Base-by-base conservation (phyloP, 2,329 filamentous ascomycete genomes). In the Trichoderma sp. region DNA sequence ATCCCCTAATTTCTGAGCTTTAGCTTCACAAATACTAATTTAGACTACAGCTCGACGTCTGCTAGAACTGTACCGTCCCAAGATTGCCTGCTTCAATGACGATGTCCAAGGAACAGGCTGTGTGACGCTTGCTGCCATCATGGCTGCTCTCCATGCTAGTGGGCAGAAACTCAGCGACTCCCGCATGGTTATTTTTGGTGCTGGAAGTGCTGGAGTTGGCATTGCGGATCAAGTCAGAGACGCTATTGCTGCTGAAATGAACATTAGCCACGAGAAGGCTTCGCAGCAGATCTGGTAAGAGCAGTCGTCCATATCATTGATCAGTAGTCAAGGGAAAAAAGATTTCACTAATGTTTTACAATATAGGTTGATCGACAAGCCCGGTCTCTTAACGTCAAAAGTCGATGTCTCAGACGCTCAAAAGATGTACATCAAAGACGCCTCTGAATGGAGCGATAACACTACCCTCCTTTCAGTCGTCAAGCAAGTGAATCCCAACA, bases 91-190 rank as follows among this genome's bases (percentile, higher is more conserved):
- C 79, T 97, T 97, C 85, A 97, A 97, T 77, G 94, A 97, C 72
- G 94, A 97, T 79, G 90, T 97, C 0, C 94, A 97, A 80, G 94
- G 94, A 1, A 97, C 94, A 0, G 94, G 94, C 0, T 95, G 93
- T 72, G 93, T 97, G 1, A 95, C 94, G 0, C 86, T 97, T 0
- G 94, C 94, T 0, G 94, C 92, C 1, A 91, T 97, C 73, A 90
- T 93, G 84, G 89, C 93, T 0, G 94, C 88, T 0, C 83, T 95
- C 8, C 88, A 93, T 72, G 90, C 95, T 8, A 90, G 86, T 73
- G 85, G 89, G 3, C 82, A 91, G 68, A 88, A 91, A 67, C 83
- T 97, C 53, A 81, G 84, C 9, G 93, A 97, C 72, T 81, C 93
- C 15, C 87, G 91, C 34, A 85, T 96, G 71, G 86, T 97, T 0